Conservation (phyloP, 257 asterid species). For the Solanum megistacrolobum region DNA sequence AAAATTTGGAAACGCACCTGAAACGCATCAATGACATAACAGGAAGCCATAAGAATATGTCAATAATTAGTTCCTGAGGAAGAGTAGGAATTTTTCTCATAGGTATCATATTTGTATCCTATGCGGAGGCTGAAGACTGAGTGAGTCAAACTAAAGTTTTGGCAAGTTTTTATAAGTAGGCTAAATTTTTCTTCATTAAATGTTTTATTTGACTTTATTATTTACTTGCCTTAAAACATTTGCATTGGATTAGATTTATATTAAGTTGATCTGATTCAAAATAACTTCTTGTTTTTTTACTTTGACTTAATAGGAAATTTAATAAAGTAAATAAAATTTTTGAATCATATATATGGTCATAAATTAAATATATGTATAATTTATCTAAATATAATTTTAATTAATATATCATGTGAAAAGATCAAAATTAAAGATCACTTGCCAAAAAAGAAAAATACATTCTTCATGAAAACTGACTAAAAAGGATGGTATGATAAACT, state of each 20-base stretch:
- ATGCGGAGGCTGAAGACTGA: neutral
- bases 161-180: neutral
- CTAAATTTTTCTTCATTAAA: neutral
- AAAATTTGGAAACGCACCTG: neutral
- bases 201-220: neutral
- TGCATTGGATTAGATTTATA: neutral
- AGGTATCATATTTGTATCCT: neutral
- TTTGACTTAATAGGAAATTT: too few species aligned
- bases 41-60: neutral
- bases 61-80: neutral
- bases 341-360: too few species aligned
- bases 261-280: neutral
- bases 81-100: neutral
- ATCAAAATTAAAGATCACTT: too few species aligned
- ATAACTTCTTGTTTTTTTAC: too few species aligned
- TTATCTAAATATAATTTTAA: too few species aligned
- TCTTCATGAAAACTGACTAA: too few species aligned
- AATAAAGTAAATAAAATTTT: too few species aligned
- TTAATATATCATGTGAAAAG: too few species aligned
- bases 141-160: neutral
- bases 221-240: neutral
- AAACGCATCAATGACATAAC: neutral
- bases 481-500: too few species aligned
- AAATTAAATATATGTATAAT: too few species aligned
- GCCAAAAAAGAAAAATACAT: too few species aligned